phyloP scores from a whole-genome alignment of 805 yeast species.

The Starmerella lactis-condensi region DNA sequence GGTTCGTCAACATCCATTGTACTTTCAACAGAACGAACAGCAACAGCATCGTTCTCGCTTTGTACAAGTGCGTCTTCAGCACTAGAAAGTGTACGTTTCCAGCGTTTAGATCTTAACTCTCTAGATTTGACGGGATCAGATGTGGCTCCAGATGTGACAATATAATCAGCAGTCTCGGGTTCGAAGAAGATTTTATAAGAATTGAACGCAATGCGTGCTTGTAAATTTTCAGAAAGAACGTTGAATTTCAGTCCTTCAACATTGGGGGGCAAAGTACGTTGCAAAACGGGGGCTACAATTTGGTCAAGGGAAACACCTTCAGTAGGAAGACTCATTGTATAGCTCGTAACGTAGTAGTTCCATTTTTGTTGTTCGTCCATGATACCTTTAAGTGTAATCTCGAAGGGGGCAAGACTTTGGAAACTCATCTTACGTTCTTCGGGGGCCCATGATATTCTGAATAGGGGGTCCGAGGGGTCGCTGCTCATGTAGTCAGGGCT shows the following conservation, averaged over 20 bases:
- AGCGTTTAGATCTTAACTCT: constrained; percentile 8
- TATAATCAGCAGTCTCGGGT: constrained; percentile 59
- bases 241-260: constrained; percentile 27
- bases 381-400: constrained; percentile 60
- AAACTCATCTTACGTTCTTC: constrained; percentile 37
- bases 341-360: constrained; percentile 86
- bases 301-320: constrained; percentile 77
- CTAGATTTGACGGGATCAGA: constrained; percentile 5
- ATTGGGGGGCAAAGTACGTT: constrained; percentile 23
- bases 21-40: constrained; percentile 2
- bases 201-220: constrained; percentile 60
- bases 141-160: constrained; percentile 18
- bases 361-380: constrained; percentile 60
- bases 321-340: constrained; percentile 87
- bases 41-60: constrained; percentile 13
- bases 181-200: constrained; percentile 70
- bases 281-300: constrained; percentile 62
- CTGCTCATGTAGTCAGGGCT: too few relatives aligned
- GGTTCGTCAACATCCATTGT: constrained; percentile 8
- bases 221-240: constrained; percentile 45
- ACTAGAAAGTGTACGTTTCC: constrained; percentile 9
- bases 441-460: constrained; percentile 59
- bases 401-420: constrained; percentile 75
- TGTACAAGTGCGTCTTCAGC: constrained; percentile 12
- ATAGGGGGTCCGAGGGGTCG: constrained; percentile 63